Percentiles rank a stretch among this genome's conserved stretches.
phyloP scores from a whole-genome alignment of 2,329 filamentous ascomycete species.

The Parafenestella ontariensis region DNA sequence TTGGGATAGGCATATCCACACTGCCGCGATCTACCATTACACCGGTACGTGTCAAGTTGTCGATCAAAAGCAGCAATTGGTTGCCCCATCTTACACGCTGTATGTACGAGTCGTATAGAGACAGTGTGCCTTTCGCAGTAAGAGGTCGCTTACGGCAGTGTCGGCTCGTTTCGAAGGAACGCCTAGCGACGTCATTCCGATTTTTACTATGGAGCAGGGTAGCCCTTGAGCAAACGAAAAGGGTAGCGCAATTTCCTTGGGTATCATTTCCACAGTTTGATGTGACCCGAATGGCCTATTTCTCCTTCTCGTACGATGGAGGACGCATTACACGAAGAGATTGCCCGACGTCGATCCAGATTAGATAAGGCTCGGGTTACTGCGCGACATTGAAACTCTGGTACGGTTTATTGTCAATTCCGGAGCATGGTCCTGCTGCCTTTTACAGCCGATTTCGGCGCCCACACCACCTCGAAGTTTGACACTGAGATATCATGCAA shows the following conservation, averaged over 20 bases:
- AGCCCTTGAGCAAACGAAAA: background rate
- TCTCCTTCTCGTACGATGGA: background rate
- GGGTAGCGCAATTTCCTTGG: background rate
- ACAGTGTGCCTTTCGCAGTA: background rate
- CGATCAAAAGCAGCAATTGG: constrained; percentile 6
- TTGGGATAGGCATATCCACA: background rate
- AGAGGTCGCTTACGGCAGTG: background rate
- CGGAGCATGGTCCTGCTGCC: background rate
- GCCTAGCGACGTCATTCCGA: background rate
- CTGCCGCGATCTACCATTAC: constrained; percentile 1
- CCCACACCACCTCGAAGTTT: background rate
- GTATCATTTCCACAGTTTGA: background rate
- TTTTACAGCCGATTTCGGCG: background rate
- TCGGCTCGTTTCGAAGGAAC: background rate
- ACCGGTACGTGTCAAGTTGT: constrained; percentile 1
- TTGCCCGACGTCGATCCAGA: too few species aligned
- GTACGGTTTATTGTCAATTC: constrained; percentile 1
- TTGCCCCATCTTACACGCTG: constrained; percentile 4
- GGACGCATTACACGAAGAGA: background rate
- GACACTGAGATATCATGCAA: background rate
- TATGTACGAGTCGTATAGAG: background rate
- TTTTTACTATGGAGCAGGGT: background rate
- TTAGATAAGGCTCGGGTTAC: constrained; percentile 8
- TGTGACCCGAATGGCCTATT: too few species aligned
- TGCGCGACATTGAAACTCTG: constrained; percentile 18